A percentile compares a stretch with the other conserved stretches of the same genome.
phyloP scores from a whole-genome alignment of 1,284 basidiomycete genomes.

The Irpex sp. region DNA sequence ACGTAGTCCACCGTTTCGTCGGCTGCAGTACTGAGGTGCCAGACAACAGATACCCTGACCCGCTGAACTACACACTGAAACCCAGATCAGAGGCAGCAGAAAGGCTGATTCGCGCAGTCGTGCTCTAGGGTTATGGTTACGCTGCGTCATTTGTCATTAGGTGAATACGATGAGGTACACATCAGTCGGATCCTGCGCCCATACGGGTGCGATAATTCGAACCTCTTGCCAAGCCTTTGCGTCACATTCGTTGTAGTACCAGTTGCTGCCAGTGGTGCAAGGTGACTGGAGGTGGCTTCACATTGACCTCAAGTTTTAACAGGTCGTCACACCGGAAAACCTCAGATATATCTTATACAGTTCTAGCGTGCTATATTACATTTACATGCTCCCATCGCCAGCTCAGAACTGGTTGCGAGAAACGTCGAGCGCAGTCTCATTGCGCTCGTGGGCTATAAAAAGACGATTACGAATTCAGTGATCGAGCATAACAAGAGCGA shows the following conservation, averaged over 20 bases:
- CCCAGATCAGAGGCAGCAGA: not conserved
- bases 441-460: conserved; percentile 10
- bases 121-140: too few species aligned
- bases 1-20: not conserved
- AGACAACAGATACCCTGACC: not conserved
- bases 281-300: too few species aligned
- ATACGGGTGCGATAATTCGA: not conserved
- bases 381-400: not conserved
- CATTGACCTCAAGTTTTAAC: too few species aligned
- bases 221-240: not conserved
- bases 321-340: too few species aligned
- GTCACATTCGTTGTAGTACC: too few species aligned
- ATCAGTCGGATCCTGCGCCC: not conserved
- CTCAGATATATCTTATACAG: too few species aligned
- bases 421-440: conserved; percentile 4
- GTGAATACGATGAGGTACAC: not conserved
- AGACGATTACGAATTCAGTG: not conserved
- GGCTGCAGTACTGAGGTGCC: too few species aligned
- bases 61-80: not conserved
- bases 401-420: conserved; percentile 1
- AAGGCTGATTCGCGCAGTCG: not conserved
- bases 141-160: not conserved
- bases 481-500: not conserved
- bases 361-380: not conserved
- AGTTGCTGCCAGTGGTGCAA: too few species aligned